Evolutionary conservation across 331 rosid species (phyloP).

Genomic region (Arachis monticola): DNA sequence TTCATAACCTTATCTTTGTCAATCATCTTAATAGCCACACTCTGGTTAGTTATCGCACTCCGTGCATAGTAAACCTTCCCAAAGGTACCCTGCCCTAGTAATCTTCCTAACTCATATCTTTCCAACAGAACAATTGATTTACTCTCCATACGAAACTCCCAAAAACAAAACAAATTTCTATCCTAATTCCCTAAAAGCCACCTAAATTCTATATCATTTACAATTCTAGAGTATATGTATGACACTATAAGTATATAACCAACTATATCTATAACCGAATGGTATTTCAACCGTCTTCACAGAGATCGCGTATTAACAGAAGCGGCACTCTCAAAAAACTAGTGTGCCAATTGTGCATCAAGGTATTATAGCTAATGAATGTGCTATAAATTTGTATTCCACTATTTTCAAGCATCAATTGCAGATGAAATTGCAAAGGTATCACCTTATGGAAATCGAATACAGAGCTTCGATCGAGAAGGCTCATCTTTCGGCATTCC

Average conservation of each 20-base stretch:
- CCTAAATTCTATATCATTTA: conserved; percentile 34
- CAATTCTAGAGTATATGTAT: conserved; percentile 5
- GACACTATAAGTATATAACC: conserved; percentile 18
- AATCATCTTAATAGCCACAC: conserved; percentile 80
- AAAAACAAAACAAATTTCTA: conserved; percentile 32
- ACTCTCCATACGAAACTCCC: conserved; percentile 63
- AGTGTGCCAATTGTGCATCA: conserved; percentile 49
- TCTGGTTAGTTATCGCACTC: conserved; percentile 60
- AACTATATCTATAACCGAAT: conserved; percentile 31
- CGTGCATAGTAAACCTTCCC: conserved; percentile 89
- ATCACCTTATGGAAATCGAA: conserved; percentile 44
- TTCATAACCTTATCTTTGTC: conserved; percentile 75
- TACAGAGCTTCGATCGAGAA: conserved; percentile 34
- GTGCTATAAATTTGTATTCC: conserved; percentile 31
- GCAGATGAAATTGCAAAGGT: conserved; percentile 29
- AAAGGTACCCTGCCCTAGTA: conserved; percentile 84
- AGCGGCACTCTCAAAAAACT: conserved; percentile 44
- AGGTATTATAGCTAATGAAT: conserved; percentile 36
- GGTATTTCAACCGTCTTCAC: conserved; percentile 63
- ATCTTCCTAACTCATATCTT: conserved; percentile 78
- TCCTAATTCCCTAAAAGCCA: conserved; percentile 32
- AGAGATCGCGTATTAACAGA: conserved; percentile 45
- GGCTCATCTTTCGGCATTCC: conserved; percentile 75
- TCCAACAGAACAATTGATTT: conserved; percentile 57
- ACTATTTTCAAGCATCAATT: conserved; percentile 41